These are phyloP conservation scores for Cryphonectria parasitica DNA, from an alignment of 2,329 filamentous ascomycete species.

Conservation along the genomic window DNA sequence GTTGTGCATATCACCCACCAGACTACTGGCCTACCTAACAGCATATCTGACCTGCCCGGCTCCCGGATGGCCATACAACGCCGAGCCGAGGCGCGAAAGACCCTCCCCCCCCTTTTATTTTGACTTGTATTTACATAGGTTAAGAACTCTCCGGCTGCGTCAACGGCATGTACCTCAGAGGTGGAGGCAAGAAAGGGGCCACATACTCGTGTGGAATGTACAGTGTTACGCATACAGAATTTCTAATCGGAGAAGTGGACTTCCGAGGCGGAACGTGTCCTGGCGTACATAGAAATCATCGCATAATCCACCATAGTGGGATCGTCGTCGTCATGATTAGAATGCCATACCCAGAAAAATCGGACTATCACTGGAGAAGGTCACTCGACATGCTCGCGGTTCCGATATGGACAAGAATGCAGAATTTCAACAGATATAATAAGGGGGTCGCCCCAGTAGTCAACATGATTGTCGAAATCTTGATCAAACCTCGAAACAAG, in stretches of 20 bases:
- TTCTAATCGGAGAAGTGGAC: not conserved
- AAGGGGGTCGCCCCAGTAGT: not conserved
- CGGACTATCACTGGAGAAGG: not conserved
- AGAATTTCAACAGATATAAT: not conserved
- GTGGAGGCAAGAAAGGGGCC: not conserved
- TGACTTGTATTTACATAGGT: not conserved
- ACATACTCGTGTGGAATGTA: not conserved
- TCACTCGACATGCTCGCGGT: not conserved
- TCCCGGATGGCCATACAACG: not conserved
- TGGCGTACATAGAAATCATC: not conserved
- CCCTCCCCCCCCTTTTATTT: too few relatives aligned
- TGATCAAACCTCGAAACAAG: not conserved
- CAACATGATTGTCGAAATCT: not conserved
- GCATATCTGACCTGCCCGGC: not conserved
- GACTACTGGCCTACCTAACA: too few relatives aligned
- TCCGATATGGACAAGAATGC: not conserved
- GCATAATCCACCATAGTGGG: not conserved
- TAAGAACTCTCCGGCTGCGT: not conserved
- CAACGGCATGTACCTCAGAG: not conserved
- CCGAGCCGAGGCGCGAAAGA: slow-evolving; percentile 9
- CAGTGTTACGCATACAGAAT: not conserved
- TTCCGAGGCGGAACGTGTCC: not conserved
- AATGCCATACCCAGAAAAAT: not conserved
- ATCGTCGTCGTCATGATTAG: slow-evolving; percentile 5
- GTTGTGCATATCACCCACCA: not conserved